Base-by-base conservation (phyloP, 2,329 filamentous ascomycete species). In the Karstenula rhodostoma region DNA sequence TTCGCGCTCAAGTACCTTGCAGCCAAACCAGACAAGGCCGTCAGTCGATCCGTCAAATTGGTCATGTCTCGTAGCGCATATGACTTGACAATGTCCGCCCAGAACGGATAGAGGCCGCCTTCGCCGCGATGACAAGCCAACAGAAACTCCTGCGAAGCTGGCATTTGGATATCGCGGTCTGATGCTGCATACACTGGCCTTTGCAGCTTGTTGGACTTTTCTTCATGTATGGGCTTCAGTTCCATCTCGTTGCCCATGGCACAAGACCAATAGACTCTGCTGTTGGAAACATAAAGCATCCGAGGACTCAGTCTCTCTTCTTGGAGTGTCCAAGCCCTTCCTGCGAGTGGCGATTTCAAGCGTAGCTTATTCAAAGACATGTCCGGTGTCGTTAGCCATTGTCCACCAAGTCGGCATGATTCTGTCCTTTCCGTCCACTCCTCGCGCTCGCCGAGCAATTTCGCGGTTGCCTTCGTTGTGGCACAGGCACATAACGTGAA, bases 271-370 rank as follows among this genome's bases (percentile, higher is more conserved):
- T 63, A 32, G 6, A 60, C 33, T 23, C 57, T 55, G 22, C 49
- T 58, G 19, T 57, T 58, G 12, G 57, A 54, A 9, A 58, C 27
- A 25, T 63, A 63, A 19, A 63, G 57, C 50, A 63, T 60, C n/a
- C 60, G 37, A 43, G 60, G 60, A 44, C 56, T 59, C 57, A 63
- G 49, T 27, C 57, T 56, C 32, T 63, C 57, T 48, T 63, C 60
- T 49, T 63, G 60, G n/a, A 63, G 53, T 27, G 54, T 60, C 60
- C 57, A 63, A 27, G 56, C 60, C 17, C 60, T 57, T 42, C 50
- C 51, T 22, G 60, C 56, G n/a, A 60, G 47, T 47, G 60, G 60
- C 15, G 60, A 63, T 29, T 43, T 43, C 25, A 58, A 23, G 27
- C 60, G 60, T 19, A 63, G 25, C 29, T 63, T 40, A n/a, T 54